Base-by-base conservation (phyloP, 176 grass and related monocot species). In the Hsuehochloa calcarea region DNA sequence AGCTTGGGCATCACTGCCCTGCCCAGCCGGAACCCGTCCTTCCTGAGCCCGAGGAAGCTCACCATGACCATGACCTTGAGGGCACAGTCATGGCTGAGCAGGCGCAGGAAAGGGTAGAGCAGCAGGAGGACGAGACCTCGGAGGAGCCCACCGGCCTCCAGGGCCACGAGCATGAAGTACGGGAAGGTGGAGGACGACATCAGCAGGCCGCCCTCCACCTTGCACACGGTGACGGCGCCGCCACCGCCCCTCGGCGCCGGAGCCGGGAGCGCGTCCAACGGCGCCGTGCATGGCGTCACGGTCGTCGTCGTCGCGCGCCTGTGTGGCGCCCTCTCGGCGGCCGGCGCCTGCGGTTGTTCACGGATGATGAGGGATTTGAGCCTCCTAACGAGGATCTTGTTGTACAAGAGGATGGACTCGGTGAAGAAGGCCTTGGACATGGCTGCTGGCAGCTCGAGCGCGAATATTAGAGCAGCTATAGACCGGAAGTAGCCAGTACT, bases 91-190 rank as follows among this genome's bases (percentile, higher is more conserved):
- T 79, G 74, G 55, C 56, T 50, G 64, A 89, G 75, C 8, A 87
- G 40, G 71, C 82, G 87, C 23, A 95, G 34, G 25, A 82, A 65
- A 10, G 95, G 95, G 82, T 86, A 95, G 39, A 93, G 66, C 19
- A 91, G 79, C 5, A 97, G 70, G 0, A 97, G 87, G 4, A 95
- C 38, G 37, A 97, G 79, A 19, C 84, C 92, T 1, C 95, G 80
- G 43, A 91, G 65, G 15, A 93, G 70, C 10, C 92, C 85, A 1
- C 95, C 92, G 4, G 79, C 92, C 59, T 97, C 95, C 35, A 97
- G 80, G 7, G 92, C 95, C 4, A 93, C 89, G 35, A 97, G 92
- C 95, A 97, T 97, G 89, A 97, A 97, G 85, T 93, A 97, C 0
- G 95, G 90, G 84, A 97, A 97, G 41, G 71, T 41, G 23, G 87